Evolutionary conservation across 2,329 filamentous ascomycete species (phyloP).

Genomic region (Hypoxylon sp.): DNA sequence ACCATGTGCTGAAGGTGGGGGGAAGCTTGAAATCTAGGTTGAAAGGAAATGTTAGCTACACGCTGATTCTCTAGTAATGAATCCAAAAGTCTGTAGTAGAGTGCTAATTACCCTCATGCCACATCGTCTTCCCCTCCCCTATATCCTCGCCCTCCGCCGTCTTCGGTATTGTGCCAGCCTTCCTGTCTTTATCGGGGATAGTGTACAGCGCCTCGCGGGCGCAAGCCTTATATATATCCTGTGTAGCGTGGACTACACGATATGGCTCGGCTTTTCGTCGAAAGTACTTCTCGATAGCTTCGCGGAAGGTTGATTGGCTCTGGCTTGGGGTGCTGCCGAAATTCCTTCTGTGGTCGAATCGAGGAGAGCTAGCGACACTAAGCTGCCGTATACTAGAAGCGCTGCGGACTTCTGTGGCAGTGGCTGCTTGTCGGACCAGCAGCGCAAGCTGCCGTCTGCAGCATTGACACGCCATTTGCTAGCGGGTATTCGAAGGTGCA

Average conservation of each 20-base stretch:
- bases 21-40: constrained; percentile 78
- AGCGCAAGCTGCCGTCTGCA: constrained; percentile 60
- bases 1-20: constrained; percentile 95
- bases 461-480: constrained; percentile 63
- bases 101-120: constrained; percentile 79
- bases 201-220: constrained; percentile 80
- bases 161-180: constrained; percentile 75
- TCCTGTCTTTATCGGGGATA: constrained; percentile 76
- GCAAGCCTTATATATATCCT: constrained; percentile 83
- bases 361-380: constrained; percentile 12
- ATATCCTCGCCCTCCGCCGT: constrained; percentile 86
- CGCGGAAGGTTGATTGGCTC: constrained; percentile 51
- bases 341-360: constrained; percentile 48
- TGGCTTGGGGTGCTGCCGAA: constrained; percentile 56
- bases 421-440: constrained; percentile 47
- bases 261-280: constrained; percentile 65
- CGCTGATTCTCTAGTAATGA: neutral
- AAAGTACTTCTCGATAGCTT: constrained; percentile 47
- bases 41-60: constrained; percentile 6
- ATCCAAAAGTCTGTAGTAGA: neutral
- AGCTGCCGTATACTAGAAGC: constrained; percentile 28
- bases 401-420: constrained; percentile 43
- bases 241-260: constrained; percentile 82
- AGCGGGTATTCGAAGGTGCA: constrained; percentile 5
- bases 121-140: constrained; percentile 79